Conservation (phyloP, 1,284 basidiomycete species). For the Pyrrhoderma lamaoense region DNA sequence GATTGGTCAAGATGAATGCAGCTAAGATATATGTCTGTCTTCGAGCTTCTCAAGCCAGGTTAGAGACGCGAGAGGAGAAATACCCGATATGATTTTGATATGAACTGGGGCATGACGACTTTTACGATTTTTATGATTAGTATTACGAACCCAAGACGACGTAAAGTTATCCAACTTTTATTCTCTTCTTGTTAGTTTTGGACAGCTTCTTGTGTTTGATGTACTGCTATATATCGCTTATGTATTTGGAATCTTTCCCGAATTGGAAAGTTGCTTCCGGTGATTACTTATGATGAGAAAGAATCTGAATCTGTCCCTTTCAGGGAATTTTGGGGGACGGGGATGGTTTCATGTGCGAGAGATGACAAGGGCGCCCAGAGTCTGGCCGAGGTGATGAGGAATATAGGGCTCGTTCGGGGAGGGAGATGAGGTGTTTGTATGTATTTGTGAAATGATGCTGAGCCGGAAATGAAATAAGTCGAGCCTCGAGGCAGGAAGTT, state of each 20-base stretch:
- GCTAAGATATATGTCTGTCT: neutral
- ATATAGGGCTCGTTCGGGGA: neutral
- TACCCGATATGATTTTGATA: conserved; percentile 5
- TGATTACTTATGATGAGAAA: too few species aligned
- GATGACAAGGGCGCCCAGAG: too few species aligned
- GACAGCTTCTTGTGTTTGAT: conserved; percentile 1
- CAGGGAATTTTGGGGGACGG: neutral
- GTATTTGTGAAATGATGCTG: neutral
- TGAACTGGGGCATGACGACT: conserved; percentile 3
- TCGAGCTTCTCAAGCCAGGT: neutral
- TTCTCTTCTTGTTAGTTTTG: neutral
- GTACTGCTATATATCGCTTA: neutral
- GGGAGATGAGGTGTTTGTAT: neutral
- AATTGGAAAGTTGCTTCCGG: too few species aligned
- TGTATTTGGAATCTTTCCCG: too few species aligned
- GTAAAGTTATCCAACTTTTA: neutral
- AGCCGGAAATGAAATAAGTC: conserved; percentile 14
- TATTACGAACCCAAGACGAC: too few species aligned
- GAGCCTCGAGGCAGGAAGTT: conserved; percentile 16
- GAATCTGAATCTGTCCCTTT: neutral
- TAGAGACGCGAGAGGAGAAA: neutral
- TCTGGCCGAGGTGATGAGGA: conserved; percentile 1
- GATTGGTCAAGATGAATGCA: conserved; percentile 3
- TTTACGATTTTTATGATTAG: conserved; percentile 4
- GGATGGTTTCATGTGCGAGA: neutral